Evolutionary conservation across 208 protist genomes (phyloP).

Genomic region (Leishmania arabica): DNA sequence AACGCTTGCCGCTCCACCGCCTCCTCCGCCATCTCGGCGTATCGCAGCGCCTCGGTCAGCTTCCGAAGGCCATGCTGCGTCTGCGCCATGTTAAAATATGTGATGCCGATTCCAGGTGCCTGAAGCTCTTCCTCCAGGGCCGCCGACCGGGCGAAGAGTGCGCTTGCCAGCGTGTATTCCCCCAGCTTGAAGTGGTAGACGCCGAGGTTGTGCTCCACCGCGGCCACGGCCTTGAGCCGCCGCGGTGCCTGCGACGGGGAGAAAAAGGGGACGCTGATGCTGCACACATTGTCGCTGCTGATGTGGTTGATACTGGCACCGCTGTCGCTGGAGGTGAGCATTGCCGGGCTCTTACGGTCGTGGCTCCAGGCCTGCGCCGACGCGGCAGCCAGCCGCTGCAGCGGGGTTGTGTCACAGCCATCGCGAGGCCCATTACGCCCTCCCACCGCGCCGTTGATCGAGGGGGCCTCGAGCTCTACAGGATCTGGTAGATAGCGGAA

Average conservation of each 20-base stretch:
- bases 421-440: neutral
- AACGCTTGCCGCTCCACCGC: constrained; percentile 61
- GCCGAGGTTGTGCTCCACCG: constrained; percentile 79
- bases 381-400: neutral
- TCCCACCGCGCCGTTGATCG: neutral
- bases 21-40: constrained; percentile 51
- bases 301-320: neutral
- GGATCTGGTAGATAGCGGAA: constrained; percentile 46
- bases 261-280: constrained; percentile 65
- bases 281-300: constrained; percentile 8
- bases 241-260: constrained; percentile 41
- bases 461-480: constrained; percentile 20
- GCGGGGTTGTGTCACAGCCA: neutral
- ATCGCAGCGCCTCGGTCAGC: constrained; percentile 37
- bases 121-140: constrained; percentile 56
- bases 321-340: constrained; percentile 1
- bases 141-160: constrained; percentile 48
- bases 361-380: too few species aligned
- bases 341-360: neutral
- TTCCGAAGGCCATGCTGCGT: constrained; percentile 44
- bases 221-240: constrained; percentile 42
- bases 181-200: constrained; percentile 83
- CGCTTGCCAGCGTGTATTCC: constrained; percentile 67
- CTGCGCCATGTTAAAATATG: constrained; percentile 84
- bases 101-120: constrained; percentile 70